These are phyloP conservation scores for Nasturtium officinale DNA, from an alignment of 345 rosid genomes.

Conservation along the genomic window DNA sequence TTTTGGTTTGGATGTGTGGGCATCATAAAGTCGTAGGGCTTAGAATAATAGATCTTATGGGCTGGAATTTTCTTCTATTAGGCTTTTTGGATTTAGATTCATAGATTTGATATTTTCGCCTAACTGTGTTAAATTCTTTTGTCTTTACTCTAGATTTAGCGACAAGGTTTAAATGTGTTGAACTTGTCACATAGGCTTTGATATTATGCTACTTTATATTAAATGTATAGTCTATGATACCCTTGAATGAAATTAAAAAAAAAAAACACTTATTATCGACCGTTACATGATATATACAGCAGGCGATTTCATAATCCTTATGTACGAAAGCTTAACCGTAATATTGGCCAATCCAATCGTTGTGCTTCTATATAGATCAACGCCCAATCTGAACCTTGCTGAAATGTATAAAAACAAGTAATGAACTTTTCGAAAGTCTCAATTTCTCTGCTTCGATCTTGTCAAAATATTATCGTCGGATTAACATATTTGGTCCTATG, in stretches of 20 bases:
- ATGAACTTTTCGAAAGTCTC: slow-evolving; percentile 16
- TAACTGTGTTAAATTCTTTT: slow-evolving; percentile 31
- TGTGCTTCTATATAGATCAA: no score
- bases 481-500: slow-evolving; percentile 16
- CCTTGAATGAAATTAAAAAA: not conserved
- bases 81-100: slow-evolving; percentile 24
- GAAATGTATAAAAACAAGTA: not conserved
- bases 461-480: not conserved
- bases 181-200: slow-evolving; percentile 4
- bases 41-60: slow-evolving; percentile 13
- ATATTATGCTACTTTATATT: not conserved
- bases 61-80: slow-evolving; percentile 30
- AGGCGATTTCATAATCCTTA: slow-evolving; percentile 17
- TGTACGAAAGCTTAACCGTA: not conserved
- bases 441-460: not conserved
- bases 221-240: not conserved
- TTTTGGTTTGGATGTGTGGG: not conserved
- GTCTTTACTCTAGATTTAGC: slow-evolving; percentile 21
- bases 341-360: no score
- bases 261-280: not conserved
- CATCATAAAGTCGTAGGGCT: slow-evolving; percentile 15
- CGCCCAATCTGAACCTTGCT: no score
- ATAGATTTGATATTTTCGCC: not conserved
- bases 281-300: slow-evolving; percentile 22
- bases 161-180: slow-evolving; percentile 10